Base-by-base conservation (phyloP, 192 early-diverging fungal genomes). In the Dissophora ornata region DNA sequence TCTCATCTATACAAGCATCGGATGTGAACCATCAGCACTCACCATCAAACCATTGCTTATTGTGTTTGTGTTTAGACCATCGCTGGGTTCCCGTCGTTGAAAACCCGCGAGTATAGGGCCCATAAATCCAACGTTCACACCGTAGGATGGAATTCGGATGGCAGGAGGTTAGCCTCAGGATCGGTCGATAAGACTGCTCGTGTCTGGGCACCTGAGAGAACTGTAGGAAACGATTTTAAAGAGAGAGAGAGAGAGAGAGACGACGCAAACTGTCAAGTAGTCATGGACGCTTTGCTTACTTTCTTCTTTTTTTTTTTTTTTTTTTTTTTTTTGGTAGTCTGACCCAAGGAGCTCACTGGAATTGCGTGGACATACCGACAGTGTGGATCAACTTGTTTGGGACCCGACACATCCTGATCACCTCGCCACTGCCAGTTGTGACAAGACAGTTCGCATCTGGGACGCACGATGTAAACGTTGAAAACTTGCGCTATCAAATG, bases 401-500 rank as follows among this genome's bases (percentile, higher is more conserved):
- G 89, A 92, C 80, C 94, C 94, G 6, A 85, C 86, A 18, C 83
- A 92, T 60, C 84, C 88, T 10, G 84, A 92, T 58, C 66, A 80
- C 26, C 81, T 95, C 33, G 93, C 89, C 3, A 92, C 94, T 3
- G 90, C 91, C 13, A 91, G 90, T 22, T 84, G 87, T 41, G 94
- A 95, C 70, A 92, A 83, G 53, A 93, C 91, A 2, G 87, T 94
- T 13, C 80, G 92, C 32, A 74, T 95, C 46, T 95, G 94, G 94
- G 94, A 95, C 79, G 82, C 91, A 38, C 79, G 93, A 55, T 83
- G 88, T 91, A 79, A 55, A n/a, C n/a, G n/a, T n/a, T n/a, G n/a
- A n/a, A n/a, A n/a, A n/a, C n/a, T n/a, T n/a, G n/a, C n/a, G n/a
- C n/a, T n/a, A n/a, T n/a, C n/a, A n/a, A n/a, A n/a, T n/a, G n/a